Percentiles rank a stretch among this genome's conserved stretches.
phyloP scores from a whole-genome alignment of 495 filamentous ascomycete genomes.

The Sabuloglossum arenarium region DNA sequence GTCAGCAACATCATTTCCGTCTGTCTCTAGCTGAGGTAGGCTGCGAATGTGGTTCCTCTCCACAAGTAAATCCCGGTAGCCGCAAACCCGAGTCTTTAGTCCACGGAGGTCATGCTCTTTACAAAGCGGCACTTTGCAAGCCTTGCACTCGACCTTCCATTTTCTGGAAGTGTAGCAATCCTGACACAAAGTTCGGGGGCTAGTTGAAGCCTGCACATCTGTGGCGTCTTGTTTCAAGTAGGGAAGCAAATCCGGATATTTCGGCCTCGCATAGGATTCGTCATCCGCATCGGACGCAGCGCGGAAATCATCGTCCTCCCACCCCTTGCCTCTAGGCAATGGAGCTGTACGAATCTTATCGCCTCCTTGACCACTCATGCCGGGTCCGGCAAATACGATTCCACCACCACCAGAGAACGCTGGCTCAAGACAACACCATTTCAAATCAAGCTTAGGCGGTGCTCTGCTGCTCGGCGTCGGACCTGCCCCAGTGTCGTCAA shows the following conservation, averaged over 20 bases:
- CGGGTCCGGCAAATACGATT: constrained; percentile 29
- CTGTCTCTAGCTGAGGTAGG: not conserved
- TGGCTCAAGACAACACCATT: constrained; percentile 43
- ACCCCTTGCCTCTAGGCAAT: constrained; percentile 30
- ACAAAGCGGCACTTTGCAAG: constrained; percentile 34
- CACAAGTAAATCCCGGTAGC: constrained; percentile 32
- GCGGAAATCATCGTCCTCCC: constrained; percentile 31
- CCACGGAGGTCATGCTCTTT: constrained; percentile 42
- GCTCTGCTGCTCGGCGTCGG: constrained; percentile 12
- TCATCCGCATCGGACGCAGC: not conserved
- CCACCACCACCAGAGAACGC: constrained; percentile 41
- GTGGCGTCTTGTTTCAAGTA: constrained; percentile 28
- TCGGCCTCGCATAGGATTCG: constrained; percentile 11
- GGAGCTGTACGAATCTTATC: constrained; percentile 36
- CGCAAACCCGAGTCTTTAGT: constrained; percentile 36
- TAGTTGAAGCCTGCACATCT: constrained; percentile 27
- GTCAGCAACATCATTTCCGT: not conserved
- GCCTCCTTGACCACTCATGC: constrained; percentile 27
- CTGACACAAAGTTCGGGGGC: constrained; percentile 36
- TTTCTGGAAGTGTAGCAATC: constrained; percentile 34
- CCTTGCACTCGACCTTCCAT: constrained; percentile 38
- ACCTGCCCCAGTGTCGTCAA: constrained; percentile 9
- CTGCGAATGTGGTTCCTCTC: constrained; percentile 16
- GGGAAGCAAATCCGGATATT: constrained; percentile 22
- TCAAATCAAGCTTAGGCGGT: constrained; percentile 27